These are phyloP conservation scores for Magnusiomyces ingens DNA, from an alignment of 1,139 yeast species.

Conservation along the genomic window DNA sequence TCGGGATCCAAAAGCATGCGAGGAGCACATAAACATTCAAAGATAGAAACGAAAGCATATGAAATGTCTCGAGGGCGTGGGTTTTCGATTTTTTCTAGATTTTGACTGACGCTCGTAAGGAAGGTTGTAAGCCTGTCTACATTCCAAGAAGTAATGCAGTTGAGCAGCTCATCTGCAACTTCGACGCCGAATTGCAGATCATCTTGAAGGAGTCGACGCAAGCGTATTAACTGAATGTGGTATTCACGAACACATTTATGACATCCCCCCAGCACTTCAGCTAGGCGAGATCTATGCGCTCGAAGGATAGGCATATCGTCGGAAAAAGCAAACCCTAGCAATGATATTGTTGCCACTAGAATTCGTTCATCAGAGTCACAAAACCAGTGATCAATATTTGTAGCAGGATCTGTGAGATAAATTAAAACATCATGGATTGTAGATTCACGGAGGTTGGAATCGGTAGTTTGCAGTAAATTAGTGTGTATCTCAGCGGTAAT, in stretches of 20 bases:
- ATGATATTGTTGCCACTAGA: background rate
- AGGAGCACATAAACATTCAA: constrained; percentile 27
- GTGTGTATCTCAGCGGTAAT: no score
- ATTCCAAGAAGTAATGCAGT: constrained; percentile 20
- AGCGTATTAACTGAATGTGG: constrained; percentile 11
- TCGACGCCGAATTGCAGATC: constrained; percentile 18
- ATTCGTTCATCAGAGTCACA: background rate
- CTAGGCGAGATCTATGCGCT: constrained; percentile 19
- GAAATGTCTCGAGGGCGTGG: constrained; percentile 18
- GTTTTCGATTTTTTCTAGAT: constrained; percentile 10
- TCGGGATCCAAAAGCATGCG: constrained; percentile 16
- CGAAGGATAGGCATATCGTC: constrained; percentile 1
- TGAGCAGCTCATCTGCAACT: constrained; percentile 20
- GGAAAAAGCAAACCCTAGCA: constrained; percentile 2
- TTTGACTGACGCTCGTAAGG: constrained; percentile 16
- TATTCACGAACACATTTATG: constrained; percentile 28
- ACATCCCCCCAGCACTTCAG: constrained; percentile 29
- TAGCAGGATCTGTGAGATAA: background rate
- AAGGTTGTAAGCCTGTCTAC: constrained; percentile 17
- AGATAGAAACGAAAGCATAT: constrained; percentile 19
- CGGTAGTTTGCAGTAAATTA: background rate
- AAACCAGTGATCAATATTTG: constrained; percentile 4
- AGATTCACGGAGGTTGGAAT: background rate
- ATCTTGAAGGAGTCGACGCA: constrained; percentile 13
- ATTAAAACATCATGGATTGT: background rate